Base-by-base conservation (phyloP, 495 filamentous ascomycete genomes). In the Aspergillus biplanus region DNA sequence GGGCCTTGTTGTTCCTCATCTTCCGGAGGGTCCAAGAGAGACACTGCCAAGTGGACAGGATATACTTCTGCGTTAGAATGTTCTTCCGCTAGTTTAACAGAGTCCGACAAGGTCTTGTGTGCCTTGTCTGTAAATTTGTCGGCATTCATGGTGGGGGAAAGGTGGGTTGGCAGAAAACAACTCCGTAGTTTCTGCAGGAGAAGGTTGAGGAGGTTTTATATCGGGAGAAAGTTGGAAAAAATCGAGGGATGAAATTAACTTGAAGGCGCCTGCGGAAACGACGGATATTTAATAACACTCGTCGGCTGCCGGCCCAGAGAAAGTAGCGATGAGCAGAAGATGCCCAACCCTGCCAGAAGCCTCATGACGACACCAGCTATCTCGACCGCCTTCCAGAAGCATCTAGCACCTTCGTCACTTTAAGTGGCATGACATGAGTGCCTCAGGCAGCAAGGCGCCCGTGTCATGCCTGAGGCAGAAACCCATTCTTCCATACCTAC, bases 21-120 rank as follows among this genome's bases (percentile, higher is more conserved):
- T 58, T 84, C 84, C 55, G 87, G 83, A 16, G 94, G 94, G 56
- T 97, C 93, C 69, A 97, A 85, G 18, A 99, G 87, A 9, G 93
- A 83, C 53, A 96, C 89, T 33, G 92, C 93, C 42, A 99, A 84
- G 74, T 99, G 95, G 48, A 97, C 70, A 11, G 95, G 95, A 58
- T 90, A 77, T 62, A 97, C 83, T 76, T 99, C 95, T 11, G 92
- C 86, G 78, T 98, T 95, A 6, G 89, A 86, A 68, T 97, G 94
- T 80, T 92, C 87, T 71, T 91, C 86, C 56, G 93, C 91, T 59
- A 97, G 83, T 44, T 82, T 82, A 77, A 90, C 89, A 72, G 93
- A 89, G 75, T 97, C 95, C 62, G 88, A 85, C 71, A 99, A 78
- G 66, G 95, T 88, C 79, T 92, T 89, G 73, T 91, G 89, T 56